phyloP scores from a whole-genome alignment of 164 flowering plant genomes.

The Umbilicus rupestris region DNA sequence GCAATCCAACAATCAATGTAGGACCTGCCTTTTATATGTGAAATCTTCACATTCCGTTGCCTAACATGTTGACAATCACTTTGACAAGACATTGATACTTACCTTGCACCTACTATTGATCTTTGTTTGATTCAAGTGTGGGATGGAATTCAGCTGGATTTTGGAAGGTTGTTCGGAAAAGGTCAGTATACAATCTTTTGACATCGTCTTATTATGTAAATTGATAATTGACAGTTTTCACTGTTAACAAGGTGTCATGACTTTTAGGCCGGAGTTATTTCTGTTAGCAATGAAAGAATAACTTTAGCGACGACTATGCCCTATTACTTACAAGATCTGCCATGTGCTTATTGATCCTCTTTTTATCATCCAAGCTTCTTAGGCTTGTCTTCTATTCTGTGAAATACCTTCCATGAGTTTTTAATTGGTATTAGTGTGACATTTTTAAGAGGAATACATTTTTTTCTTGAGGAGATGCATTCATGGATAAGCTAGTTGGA shows the following conservation, averaged over 20 bases:
- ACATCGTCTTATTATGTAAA: not conserved
- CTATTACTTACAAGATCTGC: not conserved
- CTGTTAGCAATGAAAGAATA: not conserved
- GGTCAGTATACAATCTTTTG: not conserved
- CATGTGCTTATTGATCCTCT: not conserved
- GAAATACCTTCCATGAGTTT: not conserved
- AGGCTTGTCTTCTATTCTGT: not conserved
- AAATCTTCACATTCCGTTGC: not conserved
- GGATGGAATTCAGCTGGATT: not conserved
- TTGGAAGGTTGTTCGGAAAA: not conserved
- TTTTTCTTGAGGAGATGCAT: not conserved
- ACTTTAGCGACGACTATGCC: not conserved
- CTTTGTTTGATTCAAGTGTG: not conserved
- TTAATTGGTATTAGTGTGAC: not conserved
- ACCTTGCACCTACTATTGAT: constrained; percentile 1
- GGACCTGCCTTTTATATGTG: not conserved
- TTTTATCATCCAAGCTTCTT: not conserved
- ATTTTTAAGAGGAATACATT: not conserved
- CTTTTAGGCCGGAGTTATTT: not conserved
- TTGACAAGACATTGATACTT: not conserved
- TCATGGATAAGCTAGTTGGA: not conserved
- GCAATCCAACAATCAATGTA: not conserved
- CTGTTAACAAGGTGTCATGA: not conserved
- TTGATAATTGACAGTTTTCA: not conserved
- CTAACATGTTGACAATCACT: not conserved